Base-by-base conservation (phyloP, 2,329 filamentous ascomycete genomes). In the Epichloe gansuensis region DNA sequence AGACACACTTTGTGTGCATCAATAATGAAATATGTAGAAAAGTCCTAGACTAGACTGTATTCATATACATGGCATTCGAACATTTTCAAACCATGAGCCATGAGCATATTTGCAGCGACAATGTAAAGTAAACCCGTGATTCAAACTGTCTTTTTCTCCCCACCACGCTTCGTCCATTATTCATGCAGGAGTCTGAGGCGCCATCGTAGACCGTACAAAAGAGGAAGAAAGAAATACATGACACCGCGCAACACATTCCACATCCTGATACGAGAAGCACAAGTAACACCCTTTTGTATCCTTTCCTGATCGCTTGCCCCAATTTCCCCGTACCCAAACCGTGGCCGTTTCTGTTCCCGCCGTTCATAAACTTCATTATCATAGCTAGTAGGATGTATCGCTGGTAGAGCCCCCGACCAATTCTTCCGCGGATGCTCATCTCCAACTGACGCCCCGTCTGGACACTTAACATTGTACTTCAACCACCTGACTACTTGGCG, bases 401-500 rank as follows among this genome's bases (percentile, higher is more conserved):
- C 36, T 11, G 36, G 36, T n/a, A 39, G 15, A 5, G 36, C 27
- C 27, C 27, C 8, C 27, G 3, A 11, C 8, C 27, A 31, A 31
- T 9, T 31, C 27, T 31, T 31, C 27, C 27, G 27, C 27, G 27
- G 27, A 11, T 31, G 27, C 27, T 31, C 27, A 31, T 31, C 27
- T 31, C 27, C 3, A 31, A 31, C 27, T 11, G 27, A 31, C 27
- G 27, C 27, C 8, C 27, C 8, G 8, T 11, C 27, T 9, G 27
- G 27, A 11, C 27, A 31, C 27, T 31, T 4, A 11, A 31, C 9
- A 9, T 11, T 31, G 27, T 31, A 11, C 3, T 31, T 31, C 27
- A 31, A 9, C 27, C 27, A 34, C 8, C 12, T 3, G 11, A 12
- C 47, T 40, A 90, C 61, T 85, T 85, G 6, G 91, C 91, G 66